These are phyloP conservation scores for Spencermartinsiella ligniputridi DNA, from an alignment of 1,139 yeast genomes.

Conservation along the genomic window DNA sequence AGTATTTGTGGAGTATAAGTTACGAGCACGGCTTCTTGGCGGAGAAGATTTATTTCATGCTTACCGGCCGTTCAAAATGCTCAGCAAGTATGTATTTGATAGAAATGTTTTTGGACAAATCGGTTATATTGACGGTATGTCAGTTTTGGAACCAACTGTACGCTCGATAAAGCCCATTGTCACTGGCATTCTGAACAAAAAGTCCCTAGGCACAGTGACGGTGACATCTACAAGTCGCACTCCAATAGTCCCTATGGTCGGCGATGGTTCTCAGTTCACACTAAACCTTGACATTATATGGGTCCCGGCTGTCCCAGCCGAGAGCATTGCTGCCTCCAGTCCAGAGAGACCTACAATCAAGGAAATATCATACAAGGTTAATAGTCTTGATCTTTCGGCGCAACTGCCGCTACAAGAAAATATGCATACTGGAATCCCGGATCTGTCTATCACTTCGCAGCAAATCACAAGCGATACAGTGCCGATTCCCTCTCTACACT, in stretches of 20 bases:
- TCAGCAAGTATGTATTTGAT: background rate
- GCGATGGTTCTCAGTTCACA: background rate
- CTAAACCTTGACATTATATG: background rate
- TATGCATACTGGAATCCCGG: background rate
- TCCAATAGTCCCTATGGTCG: background rate
- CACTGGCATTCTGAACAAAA: background rate
- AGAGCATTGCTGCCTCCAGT: too few relatives aligned
- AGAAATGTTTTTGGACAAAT: background rate
- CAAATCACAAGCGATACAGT: background rate
- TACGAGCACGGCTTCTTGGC: background rate
- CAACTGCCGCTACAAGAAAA: background rate
- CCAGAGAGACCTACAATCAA: background rate
- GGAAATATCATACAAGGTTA: background rate
- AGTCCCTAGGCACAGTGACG: background rate
- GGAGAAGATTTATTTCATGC: background rate
- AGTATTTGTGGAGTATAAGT: background rate
- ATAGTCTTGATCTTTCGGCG: background rate
- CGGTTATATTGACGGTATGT: background rate
- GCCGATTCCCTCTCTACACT: background rate
- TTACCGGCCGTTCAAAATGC: background rate
- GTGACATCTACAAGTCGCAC: background rate
- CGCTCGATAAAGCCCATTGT: background rate
- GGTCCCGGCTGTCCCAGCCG: too few relatives aligned
- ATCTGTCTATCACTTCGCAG: background rate
- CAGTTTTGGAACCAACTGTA: background rate